These are phyloP conservation scores for Dendrobium chrysotoxum DNA, from an alignment of 106 monocot genomes.

Conservation along the genomic window DNA sequence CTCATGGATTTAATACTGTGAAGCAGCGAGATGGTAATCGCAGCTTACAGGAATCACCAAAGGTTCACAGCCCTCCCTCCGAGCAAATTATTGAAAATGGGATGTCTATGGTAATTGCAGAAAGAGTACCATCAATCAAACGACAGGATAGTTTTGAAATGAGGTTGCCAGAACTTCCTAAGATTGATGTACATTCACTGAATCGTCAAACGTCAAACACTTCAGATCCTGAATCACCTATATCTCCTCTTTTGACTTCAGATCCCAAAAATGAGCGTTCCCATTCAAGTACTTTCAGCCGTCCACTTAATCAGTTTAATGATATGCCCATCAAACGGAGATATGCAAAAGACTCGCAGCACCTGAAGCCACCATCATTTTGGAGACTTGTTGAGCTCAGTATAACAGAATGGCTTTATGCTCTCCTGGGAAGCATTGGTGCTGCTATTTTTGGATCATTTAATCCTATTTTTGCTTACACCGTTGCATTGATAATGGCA, in stretches of 20 bases:
- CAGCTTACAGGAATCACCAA: conserved; percentile 73
- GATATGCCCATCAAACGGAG: conserved; percentile 36
- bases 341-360: conserved; percentile 21
- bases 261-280: conserved; percentile 96
- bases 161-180: conserved; percentile 82
- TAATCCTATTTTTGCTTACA: conserved; percentile 94
- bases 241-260: conserved; percentile 91
- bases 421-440: conserved; percentile 85
- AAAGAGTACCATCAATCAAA: conserved; percentile 75
- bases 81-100: conserved; percentile 71
- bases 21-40: conserved; percentile 44
- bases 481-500: conserved; percentile 69
- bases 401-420: conserved; percentile 96
- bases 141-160: conserved; percentile 94
- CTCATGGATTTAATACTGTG: conserved; percentile 50
- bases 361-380: conserved; percentile 70
- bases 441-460: conserved; percentile 99
- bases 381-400: conserved; percentile 92
- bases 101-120: conserved; percentile 30
- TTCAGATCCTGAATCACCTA: conserved; percentile 87
- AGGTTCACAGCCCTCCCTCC: conserved; percentile 56
- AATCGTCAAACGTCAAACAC: conserved; percentile 52
- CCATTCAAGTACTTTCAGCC: conserved; percentile 90
- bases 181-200: conserved; percentile 75
- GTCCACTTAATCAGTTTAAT: conserved; percentile 51